These are phyloP conservation scores for Celoporthe dispersa DNA, from an alignment of 2,329 filamentous ascomycete genomes.

Conservation along the genomic window DNA sequence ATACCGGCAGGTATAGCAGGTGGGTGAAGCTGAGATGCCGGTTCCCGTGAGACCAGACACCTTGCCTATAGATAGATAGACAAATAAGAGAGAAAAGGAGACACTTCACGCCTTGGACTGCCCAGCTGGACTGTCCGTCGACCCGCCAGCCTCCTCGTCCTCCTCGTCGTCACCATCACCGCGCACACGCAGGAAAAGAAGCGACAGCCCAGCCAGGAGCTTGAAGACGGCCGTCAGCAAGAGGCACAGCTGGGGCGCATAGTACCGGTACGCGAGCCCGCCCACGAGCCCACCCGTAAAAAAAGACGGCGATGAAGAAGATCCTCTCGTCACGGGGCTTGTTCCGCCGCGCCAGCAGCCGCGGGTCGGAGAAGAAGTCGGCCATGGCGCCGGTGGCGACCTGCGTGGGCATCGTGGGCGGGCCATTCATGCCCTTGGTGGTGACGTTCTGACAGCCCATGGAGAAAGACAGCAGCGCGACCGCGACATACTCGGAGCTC, in stretches of 20 bases:
- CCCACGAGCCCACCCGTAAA: constrained; percentile 9
- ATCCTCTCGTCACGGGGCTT: constrained; percentile 12
- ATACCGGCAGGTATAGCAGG: too few species aligned
- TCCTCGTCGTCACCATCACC: not conserved
- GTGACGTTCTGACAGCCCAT: constrained; percentile 23
- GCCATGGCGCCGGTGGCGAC: constrained; percentile 20
- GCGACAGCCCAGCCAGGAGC: constrained; percentile 9
- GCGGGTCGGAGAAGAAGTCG: constrained; percentile 18
- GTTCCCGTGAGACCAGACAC: not conserved
- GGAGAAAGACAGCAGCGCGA: constrained; percentile 20
- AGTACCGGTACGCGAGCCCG: constrained; percentile 16
- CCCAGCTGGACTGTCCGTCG: not conserved
- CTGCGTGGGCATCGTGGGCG: constrained; percentile 21
- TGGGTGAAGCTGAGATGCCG: not conserved
- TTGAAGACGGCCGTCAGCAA: constrained; percentile 18
- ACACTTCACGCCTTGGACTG: not conserved
- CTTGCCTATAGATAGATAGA: not conserved
- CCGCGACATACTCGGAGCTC: constrained; percentile 13
- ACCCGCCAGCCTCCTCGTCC: not conserved
- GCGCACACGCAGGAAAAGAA: constrained; percentile 3
- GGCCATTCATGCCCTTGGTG: constrained; percentile 22
- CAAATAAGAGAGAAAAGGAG: not conserved
- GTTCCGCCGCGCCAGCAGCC: constrained; percentile 11
- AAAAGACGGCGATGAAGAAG: constrained; percentile 15
- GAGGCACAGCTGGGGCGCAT: constrained; percentile 13